phyloP scores from a whole-genome alignment of 2,329 filamentous ascomycete genomes.

The Ascomycota sp. region DNA sequence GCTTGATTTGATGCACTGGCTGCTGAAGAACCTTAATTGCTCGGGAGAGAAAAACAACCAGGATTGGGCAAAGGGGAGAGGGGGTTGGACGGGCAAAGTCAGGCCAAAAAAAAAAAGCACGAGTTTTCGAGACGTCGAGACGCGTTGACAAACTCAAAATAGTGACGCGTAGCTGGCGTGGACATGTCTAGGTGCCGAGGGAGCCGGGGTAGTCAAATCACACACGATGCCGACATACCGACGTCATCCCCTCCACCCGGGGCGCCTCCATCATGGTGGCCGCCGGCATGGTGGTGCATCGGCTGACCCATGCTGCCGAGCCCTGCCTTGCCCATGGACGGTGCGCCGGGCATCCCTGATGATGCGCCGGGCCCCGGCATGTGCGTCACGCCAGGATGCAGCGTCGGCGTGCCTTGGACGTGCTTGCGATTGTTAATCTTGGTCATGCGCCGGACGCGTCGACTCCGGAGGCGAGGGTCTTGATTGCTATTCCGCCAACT shows the following conservation, averaged over 20 bases:
- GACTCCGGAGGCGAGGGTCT: conserved; percentile 74
- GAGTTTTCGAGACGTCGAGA: too few relatives aligned
- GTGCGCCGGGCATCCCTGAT: conserved; percentile 37
- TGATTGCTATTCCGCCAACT: conserved; percentile 99
- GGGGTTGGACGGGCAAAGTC: too few relatives aligned
- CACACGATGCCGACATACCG: conserved; percentile 97
- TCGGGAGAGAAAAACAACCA: too few relatives aligned
- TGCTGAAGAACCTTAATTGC: too few relatives aligned
- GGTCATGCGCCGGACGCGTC: conserved; percentile 82
- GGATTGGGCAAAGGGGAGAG: too few relatives aligned
- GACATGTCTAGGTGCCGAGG: too few relatives aligned
- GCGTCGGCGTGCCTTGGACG: conserved; percentile 35
- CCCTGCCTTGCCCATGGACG: conserved; percentile 43
- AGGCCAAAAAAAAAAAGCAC: too few relatives aligned
- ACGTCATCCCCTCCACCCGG: conserved; percentile 61
- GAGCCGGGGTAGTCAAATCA: conserved; percentile 28
- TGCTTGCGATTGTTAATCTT: conserved; percentile 83
- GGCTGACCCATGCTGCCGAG: conserved; percentile 44
- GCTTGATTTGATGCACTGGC: too few relatives aligned
- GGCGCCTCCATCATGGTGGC: conserved; percentile 28
- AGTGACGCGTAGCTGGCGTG: too few relatives aligned
- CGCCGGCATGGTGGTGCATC: conserved; percentile 39
- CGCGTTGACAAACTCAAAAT: too few relatives aligned
- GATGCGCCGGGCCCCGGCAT: conserved; percentile 48
- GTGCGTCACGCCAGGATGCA: conserved; percentile 35